Conservation (phyloP, 768 basidiomycete species). For the Trametes villosa region DNA sequence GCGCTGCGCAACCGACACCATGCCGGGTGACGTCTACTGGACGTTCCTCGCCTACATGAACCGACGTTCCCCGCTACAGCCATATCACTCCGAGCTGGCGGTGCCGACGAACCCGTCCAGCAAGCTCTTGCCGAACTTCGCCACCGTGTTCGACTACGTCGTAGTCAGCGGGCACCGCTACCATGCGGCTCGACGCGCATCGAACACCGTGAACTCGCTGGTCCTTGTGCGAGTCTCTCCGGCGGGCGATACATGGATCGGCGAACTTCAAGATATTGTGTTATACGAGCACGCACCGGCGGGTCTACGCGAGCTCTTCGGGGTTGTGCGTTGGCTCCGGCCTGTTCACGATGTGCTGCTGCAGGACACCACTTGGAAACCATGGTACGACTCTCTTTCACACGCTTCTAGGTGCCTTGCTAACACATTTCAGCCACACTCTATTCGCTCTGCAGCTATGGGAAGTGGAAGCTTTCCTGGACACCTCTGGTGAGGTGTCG, state of each 20-base stretch:
- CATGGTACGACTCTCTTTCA: too few relatives aligned
- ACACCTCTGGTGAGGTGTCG: neutral
- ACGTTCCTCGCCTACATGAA: neutral
- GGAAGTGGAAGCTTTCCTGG: neutral
- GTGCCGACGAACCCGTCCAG: neutral
- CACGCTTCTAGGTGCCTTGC: too few relatives aligned
- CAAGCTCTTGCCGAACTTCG: neutral
- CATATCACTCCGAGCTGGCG: neutral
- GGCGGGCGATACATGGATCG: neutral
- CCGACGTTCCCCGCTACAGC: neutral
- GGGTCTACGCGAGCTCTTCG: neutral
- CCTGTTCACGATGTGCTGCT: neutral
- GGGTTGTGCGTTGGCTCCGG: neutral
- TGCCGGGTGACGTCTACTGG: neutral
- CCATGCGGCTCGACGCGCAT: neutral
- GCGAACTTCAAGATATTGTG: neutral
- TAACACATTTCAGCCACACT: neutral
- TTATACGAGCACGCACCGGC: neutral
- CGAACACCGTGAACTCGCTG: neutral
- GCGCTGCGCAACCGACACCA: neutral
- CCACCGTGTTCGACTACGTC: slow-evolving; percentile 2
- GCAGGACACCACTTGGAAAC: too few relatives aligned
- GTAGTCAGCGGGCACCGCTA: neutral
- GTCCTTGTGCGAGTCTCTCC: neutral
- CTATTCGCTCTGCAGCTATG: neutral